Percentiles rank a stretch among this genome's conserved stretches.
These are phyloP conservation scores for Colletotrichum nymphaeae DNA, from an alignment of 2,329 filamentous ascomycete species.

Conservation along the genomic window DNA sequence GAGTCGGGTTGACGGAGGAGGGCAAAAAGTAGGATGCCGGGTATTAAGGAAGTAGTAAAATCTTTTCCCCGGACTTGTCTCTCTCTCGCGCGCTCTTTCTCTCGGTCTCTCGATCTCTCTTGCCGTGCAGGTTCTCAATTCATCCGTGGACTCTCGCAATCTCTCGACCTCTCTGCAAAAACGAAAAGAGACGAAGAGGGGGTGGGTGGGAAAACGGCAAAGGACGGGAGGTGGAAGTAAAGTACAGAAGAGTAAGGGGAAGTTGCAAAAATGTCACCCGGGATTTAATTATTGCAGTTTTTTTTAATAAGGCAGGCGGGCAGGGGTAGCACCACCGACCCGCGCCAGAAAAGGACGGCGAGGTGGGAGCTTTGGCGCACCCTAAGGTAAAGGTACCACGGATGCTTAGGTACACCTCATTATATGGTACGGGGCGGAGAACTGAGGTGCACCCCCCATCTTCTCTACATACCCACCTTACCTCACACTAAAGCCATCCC, in stretches of 20 bases:
- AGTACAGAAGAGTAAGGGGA: slow-evolving; percentile 34
- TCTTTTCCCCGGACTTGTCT: not conserved
- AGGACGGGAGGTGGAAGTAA: slow-evolving; percentile 22
- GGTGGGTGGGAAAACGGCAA: slow-evolving; percentile 7
- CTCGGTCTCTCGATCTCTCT: not conserved
- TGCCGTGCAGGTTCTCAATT: slow-evolving; percentile 5
- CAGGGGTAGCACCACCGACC: slow-evolving; percentile 35
- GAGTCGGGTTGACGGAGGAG: slow-evolving; percentile 14
- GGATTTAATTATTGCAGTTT: slow-evolving; percentile 36
- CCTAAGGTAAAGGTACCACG: not conserved
- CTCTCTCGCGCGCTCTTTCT: not conserved
- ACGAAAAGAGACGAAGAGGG: slow-evolving; percentile 17
- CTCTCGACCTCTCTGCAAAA: slow-evolving; percentile 28
- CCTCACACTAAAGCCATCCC: not conserved
- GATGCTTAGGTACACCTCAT: too few relatives aligned
- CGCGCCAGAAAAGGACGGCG: slow-evolving; percentile 29
- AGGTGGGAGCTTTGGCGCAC: slow-evolving; percentile 5
- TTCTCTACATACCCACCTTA: not conserved
- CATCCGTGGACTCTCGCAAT: not conserved
- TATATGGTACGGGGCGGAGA: too few relatives aligned
- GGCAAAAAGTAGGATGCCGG: not conserved
- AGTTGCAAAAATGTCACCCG: slow-evolving; percentile 36
- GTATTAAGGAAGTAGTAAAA: slow-evolving; percentile 15
- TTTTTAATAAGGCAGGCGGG: slow-evolving; percentile 35
- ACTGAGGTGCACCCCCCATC: slow-evolving; percentile 1